Percentiles rank a stretch among this genome's conserved stretches.
Evolutionary conservation across 2,329 filamentous ascomycete genomes (phyloP).

Genomic region (Cytospora mali): DNA sequence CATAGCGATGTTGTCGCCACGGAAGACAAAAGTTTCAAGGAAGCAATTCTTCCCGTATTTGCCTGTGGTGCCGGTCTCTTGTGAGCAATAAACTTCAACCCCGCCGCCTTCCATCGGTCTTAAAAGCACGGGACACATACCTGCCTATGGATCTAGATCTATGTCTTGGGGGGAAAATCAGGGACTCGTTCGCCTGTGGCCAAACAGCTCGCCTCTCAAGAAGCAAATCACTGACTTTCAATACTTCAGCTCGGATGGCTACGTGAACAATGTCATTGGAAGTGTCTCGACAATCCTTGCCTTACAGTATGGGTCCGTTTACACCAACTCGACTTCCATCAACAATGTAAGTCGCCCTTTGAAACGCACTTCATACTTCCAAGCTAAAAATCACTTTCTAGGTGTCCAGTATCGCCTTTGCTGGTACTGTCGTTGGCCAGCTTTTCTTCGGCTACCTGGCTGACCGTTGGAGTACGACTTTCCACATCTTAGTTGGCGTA

Average conservation of each 20-base stretch:
- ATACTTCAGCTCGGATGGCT: slow-evolving; percentile 68
- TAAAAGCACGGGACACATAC: too few species aligned
- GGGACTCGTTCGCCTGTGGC: too few species aligned
- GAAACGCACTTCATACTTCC: not conserved
- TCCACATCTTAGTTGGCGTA: not conserved
- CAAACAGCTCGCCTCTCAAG: not conserved
- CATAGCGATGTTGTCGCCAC: slow-evolving; percentile 6
- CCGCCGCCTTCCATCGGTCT: too few species aligned
- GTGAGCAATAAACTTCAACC: not conserved
- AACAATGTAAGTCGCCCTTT: slow-evolving; percentile 55
- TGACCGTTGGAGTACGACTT: slow-evolving; percentile 70
- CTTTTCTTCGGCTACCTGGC: slow-evolving; percentile 78
- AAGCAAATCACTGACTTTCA: not conserved
- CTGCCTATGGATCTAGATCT: too few species aligned
- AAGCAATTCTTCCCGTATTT: slow-evolving; percentile 65
- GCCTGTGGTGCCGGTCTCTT: slow-evolving; percentile 90
- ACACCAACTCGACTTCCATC: slow-evolving; percentile 67
- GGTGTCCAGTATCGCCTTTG: slow-evolving; percentile 79
- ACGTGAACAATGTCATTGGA: slow-evolving; percentile 90
- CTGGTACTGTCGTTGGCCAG: slow-evolving; percentile 81
- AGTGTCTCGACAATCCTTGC: slow-evolving; percentile 78
- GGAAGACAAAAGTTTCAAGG: slow-evolving; percentile 23
- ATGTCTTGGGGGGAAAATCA: too few species aligned
- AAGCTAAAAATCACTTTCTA: not conserved
- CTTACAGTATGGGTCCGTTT: slow-evolving; percentile 69